Percentiles rank a stretch among this genome's conserved stretches.
These are phyloP conservation scores for Talaromyces albobiverticillius DNA, from an alignment of 2,329 filamentous ascomycete species.

Conservation along the genomic window DNA sequence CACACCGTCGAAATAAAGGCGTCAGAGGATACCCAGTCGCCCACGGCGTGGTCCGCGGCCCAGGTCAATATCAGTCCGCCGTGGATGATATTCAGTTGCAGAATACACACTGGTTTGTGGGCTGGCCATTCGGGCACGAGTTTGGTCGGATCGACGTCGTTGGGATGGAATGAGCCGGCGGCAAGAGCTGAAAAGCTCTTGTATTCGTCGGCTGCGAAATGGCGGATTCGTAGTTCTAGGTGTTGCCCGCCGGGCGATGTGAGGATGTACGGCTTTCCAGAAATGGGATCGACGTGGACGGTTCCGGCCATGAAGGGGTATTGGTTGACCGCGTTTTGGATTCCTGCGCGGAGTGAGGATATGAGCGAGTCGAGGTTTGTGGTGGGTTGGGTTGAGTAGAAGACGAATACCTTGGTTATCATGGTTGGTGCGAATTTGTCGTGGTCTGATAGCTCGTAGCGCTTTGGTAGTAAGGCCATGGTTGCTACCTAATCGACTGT, in stretches of 20 bases:
- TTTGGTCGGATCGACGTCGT: background rate
- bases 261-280: background rate
- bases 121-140: constrained; percentile 16
- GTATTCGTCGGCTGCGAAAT: background rate
- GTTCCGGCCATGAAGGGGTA: background rate
- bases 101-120: constrained; percentile 16
- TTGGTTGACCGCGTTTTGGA: background rate
- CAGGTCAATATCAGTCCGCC: constrained; percentile 21
- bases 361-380: background rate
- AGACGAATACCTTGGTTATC: no score
- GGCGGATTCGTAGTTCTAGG: background rate
- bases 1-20: background rate
- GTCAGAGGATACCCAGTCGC: constrained; percentile 24
- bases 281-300: background rate
- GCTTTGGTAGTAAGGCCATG: no score
- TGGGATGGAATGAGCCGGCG: background rate
- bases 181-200: background rate
- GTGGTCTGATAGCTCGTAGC: no score
- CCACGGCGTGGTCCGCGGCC: constrained; percentile 20
- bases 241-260: background rate
- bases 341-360: background rate
- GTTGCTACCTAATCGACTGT: no score
- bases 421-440: no score
- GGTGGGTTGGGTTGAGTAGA: no score
- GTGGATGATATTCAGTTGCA: constrained; percentile 23